These are phyloP conservation scores for Pseudomonodictys pantanalensis DNA, from an alignment of 495 filamentous ascomycete genomes.

Conservation along the genomic window DNA sequence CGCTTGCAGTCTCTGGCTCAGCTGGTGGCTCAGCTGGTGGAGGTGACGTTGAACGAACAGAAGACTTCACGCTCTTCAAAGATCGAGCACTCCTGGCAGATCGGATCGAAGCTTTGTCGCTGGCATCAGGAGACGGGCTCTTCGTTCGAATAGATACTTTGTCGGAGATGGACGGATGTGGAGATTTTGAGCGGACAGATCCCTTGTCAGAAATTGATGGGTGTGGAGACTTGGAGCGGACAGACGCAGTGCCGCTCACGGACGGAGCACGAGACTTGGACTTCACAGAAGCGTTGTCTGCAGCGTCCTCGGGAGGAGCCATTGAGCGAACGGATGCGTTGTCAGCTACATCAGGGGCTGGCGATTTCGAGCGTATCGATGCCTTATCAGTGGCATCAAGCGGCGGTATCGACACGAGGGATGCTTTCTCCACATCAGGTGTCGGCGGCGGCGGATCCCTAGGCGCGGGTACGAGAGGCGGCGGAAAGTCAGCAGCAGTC, in stretches of 20 bases:
- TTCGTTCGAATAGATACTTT: background rate
- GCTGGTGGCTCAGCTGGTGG: too few relatives aligned
- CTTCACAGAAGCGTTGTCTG: background rate
- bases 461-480: constrained; percentile 27
- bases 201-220: background rate
- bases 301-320: background rate
- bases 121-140: background rate
- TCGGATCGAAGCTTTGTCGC: background rate
- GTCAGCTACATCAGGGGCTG: background rate
- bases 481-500: constrained; percentile 30
- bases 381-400: background rate
- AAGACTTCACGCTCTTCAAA: too few relatives aligned
- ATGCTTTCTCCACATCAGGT: constrained; percentile 6
- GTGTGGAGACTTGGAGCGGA: background rate
- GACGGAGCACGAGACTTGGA: background rate
- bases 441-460: constrained; percentile 17
- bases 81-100: too few relatives aligned
- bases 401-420: background rate
- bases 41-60: background rate
- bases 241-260: background rate
- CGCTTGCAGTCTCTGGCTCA: too few relatives aligned
- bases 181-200: background rate
- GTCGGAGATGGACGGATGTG: background rate
- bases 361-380: background rate
- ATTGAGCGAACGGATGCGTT: background rate